These are phyloP conservation scores for Fusarium nematophilum DNA, from an alignment of 2,329 filamentous ascomycete species.

Conservation along the genomic window DNA sequence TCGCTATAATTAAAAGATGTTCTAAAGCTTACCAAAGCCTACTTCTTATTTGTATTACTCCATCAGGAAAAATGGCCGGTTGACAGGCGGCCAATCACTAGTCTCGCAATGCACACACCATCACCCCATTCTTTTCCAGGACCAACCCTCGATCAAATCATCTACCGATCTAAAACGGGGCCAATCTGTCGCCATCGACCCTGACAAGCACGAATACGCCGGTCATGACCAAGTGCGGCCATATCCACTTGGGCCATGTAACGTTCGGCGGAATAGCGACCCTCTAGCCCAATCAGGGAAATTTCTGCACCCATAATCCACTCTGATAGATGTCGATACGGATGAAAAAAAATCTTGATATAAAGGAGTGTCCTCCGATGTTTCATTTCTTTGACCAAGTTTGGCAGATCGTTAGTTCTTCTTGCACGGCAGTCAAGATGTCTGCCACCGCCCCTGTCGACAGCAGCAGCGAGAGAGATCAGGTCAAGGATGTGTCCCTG, in stretches of 20 bases:
- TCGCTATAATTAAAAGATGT: too few species aligned
- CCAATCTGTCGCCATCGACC: slow-evolving; percentile 36
- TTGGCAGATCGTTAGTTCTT: too few species aligned
- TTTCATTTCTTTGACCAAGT: too few species aligned
- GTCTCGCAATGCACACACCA: too few species aligned
- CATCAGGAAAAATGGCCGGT: too few species aligned
- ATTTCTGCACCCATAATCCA: too few species aligned
- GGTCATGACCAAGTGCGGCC: slow-evolving; percentile 18
- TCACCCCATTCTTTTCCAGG: too few species aligned
- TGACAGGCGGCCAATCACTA: too few species aligned
- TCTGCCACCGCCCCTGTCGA: slow-evolving; percentile 19
- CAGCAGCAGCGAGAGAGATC: slow-evolving; percentile 26
- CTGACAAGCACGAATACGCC: slow-evolving; percentile 34
- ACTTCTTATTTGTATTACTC: too few species aligned
- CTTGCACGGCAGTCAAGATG: slow-evolving; percentile 17
- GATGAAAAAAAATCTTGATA: slow-evolving; percentile 9
- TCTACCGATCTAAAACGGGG: too few species aligned
- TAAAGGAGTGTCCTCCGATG: not conserved
- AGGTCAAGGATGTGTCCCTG: slow-evolving; percentile 21
- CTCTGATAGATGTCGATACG: slow-evolving; percentile 21
- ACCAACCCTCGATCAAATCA: too few species aligned
- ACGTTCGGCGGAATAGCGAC: slow-evolving; percentile 26
- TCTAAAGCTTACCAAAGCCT: too few species aligned
- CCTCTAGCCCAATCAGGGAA: slow-evolving; percentile 28
- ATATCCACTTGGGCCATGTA: slow-evolving; percentile 13